Evolutionary conservation across 2,329 filamentous ascomycete genomes (phyloP).

Genomic region (Alternaria sp.): DNA sequence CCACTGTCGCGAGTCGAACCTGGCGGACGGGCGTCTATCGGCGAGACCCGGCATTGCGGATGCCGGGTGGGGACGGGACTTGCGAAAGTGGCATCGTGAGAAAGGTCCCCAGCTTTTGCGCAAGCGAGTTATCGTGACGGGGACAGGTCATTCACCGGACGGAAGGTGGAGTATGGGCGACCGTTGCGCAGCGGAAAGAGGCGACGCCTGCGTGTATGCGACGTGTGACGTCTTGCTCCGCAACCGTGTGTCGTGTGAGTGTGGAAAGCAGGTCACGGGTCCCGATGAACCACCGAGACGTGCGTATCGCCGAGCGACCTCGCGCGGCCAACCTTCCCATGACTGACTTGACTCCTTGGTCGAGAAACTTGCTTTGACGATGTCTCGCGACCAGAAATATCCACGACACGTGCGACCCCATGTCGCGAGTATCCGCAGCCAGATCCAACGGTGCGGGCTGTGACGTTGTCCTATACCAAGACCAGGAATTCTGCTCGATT

Average conservation of each 20-base stretch:
- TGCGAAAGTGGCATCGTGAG: neutral
- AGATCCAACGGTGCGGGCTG: constrained; percentile 4
- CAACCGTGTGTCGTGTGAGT: constrained; percentile 1
- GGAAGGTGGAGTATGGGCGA: neutral
- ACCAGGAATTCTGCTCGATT: constrained; percentile 9
- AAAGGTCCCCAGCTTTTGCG: neutral
- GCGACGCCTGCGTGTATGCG: neutral
- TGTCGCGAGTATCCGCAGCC: constrained; percentile 2
- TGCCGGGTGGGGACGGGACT: neutral
- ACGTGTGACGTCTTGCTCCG: neutral
- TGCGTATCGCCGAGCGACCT: neutral
- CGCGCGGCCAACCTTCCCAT: neutral
- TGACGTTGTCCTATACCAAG: constrained; percentile 6
- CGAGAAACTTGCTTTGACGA: neutral
- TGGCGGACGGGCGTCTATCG: constrained; percentile 6
- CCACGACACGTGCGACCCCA: neutral
- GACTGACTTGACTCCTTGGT: neutral
- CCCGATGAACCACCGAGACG: constrained; percentile 4
- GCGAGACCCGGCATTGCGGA: constrained; percentile 16
- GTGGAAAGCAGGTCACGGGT: neutral
- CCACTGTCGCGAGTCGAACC: neutral
- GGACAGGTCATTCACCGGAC: constrained; percentile 1
- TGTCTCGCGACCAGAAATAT: neutral
- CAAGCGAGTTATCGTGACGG: neutral
- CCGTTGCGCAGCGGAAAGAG: neutral